These are phyloP conservation scores for Oryza australiensis DNA, from an alignment of 176 grass and related monocot genomes.

Conservation along the genomic window DNA sequence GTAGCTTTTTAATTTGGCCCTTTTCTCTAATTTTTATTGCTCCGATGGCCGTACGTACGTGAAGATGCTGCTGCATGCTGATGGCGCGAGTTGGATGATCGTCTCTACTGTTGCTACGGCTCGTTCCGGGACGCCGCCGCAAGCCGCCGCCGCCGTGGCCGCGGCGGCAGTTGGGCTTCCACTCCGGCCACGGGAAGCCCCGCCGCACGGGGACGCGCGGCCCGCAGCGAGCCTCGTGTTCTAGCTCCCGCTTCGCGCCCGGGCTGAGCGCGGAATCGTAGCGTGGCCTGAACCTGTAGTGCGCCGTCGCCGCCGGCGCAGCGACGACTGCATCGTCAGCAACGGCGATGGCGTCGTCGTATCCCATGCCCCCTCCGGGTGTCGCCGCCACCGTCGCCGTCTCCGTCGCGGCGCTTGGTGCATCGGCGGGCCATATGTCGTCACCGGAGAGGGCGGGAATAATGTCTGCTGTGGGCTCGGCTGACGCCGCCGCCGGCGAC, in stretches of 20 bases:
- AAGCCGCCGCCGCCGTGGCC: neutral
- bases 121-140: neutral
- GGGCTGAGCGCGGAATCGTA: slow-evolving; percentile 33
- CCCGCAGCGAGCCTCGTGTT: slow-evolving; percentile 51
- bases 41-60: neutral
- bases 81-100: too few species aligned
- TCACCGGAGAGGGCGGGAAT: neutral
- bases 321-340: neutral
- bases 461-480: too few species aligned
- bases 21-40: neutral
- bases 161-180: slow-evolving; percentile 28
- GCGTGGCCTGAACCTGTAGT: neutral
- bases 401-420: neutral
- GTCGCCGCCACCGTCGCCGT: neutral
- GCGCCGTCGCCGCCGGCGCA: neutral
- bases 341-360: neutral
- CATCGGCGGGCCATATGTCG: neutral
- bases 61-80: too few species aligned
- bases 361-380: neutral
- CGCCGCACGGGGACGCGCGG: slow-evolving; percentile 31
- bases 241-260: slow-evolving; percentile 35
- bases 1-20: too few species aligned
- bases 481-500: neutral
- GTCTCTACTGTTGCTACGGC: neutral
- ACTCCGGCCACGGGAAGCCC: slow-evolving; percentile 16